Base-by-base conservation (phyloP, 352 stramenopile genomes). In the Pythium sukuiense region DNA sequence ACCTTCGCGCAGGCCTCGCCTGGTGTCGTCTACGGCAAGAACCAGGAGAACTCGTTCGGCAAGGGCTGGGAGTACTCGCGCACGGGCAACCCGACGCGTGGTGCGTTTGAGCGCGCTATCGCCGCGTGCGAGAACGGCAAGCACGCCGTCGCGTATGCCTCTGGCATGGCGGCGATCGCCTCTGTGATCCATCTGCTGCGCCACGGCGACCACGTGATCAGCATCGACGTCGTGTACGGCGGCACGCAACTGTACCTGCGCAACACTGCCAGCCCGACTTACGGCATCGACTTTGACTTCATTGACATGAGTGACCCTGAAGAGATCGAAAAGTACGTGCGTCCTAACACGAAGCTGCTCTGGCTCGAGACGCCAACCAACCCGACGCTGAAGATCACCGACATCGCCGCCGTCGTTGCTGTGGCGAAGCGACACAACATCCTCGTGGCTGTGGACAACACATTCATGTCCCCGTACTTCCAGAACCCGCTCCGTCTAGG, bases 31-130 rank as follows among this genome's bases (percentile, higher is more conserved):
- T 72, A 88, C 61, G 85, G 86, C 73, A 80, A 81, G 20, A 70
- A 79, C 30, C 87, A 96, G 53, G 70, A 74, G 61, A 98, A 77
- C 82, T 98, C 81, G 71, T 98, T 86, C 64, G 97, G 97, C 56
- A 98, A 98, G 72, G 97, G 98, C 56, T 98, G 88, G 83, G 92
- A 93, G 65, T 98, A 98, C 81, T 97, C 90, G 72, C 90, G 95
- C 57, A 87, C 97, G 56, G 97, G 89, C 71, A 99, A 99, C 78
- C 96, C 96, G n/a, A 99, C 96, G 26, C 97, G 83, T 43, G 87
- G 96, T 56, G 87, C 98, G 11, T 83, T 99, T 14, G 97, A 99
- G 76, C 89, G 81, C 49, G 85, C 92, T n/a, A 86, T 98, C 52
- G 89, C 95, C 3, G 83, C 90, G 8, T 88, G 98, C 62, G 95